Conservation (phyloP, 805 yeast species). For the Starmerella sp. region DNA sequence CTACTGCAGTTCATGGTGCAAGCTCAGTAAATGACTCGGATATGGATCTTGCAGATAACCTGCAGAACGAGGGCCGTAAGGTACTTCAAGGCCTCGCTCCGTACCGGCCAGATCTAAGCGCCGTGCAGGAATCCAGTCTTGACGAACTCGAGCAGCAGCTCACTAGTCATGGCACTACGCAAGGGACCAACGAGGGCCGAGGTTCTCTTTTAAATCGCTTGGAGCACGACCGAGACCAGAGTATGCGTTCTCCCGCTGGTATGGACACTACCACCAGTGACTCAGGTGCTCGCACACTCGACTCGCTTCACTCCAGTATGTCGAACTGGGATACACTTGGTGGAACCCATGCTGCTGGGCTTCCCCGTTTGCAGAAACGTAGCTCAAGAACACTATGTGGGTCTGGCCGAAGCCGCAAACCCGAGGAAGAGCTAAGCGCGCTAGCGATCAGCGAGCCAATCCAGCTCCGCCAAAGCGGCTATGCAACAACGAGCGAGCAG, state of each 20-base stretch:
- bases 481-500: neutral
- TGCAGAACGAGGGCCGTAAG: constrained; percentile 17
- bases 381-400: constrained; percentile 10
- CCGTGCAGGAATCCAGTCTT: constrained; percentile 19
- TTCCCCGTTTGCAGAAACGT: neutral
- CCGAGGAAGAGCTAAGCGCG: constrained; percentile 12
- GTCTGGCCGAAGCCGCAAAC: constrained; percentile 5
- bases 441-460: constrained; percentile 9
- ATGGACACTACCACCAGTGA: constrained; percentile 14
- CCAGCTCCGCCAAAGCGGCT: neutral
- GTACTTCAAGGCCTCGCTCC: constrained; percentile 17
- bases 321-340: constrained; percentile 15
- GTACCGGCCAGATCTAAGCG: constrained; percentile 6
- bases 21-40: constrained; percentile 13
- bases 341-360: neutral
- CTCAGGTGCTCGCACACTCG: constrained; percentile 10
- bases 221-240: neutral
- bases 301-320: constrained; percentile 14
- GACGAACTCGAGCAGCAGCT: constrained; percentile 20
- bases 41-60: constrained; percentile 9
- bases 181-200: neutral
- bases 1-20: neutral
- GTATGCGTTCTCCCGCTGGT: neutral
- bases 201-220: neutral
- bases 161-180: constrained; percentile 12